These are phyloP conservation scores for Boletus semigastroideus DNA, from an alignment of 1,284 basidiomycete genomes.

Conservation along the genomic window DNA sequence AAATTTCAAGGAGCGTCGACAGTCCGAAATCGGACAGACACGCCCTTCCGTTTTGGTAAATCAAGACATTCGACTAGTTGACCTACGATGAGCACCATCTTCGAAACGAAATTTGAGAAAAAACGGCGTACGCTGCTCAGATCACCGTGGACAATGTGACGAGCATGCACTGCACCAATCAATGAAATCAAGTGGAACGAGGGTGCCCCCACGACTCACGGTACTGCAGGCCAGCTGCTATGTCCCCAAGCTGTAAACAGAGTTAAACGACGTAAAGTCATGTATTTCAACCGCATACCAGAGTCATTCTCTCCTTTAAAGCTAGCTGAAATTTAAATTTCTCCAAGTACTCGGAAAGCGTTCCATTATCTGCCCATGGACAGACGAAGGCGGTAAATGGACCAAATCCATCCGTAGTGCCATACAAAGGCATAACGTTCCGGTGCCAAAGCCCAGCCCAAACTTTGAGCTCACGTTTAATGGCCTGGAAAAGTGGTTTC, in stretches of 20 bases:
- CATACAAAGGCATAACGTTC: conserved; percentile 42
- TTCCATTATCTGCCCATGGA: conserved; percentile 49
- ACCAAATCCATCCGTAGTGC: conserved; percentile 41
- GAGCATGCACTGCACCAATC: conserved; percentile 22
- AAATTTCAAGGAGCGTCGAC: conserved; percentile 28
- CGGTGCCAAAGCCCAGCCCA: conserved; percentile 43
- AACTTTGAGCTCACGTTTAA: conserved; percentile 40
- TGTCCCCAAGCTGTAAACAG: conserved; percentile 21
- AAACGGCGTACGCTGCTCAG: conserved; percentile 25
- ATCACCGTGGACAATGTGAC: conserved; percentile 25
- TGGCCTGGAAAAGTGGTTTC: conserved; percentile 26
- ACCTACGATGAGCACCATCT: conserved; percentile 1
- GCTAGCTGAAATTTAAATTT: conserved; percentile 10
- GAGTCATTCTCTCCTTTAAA: conserved; percentile 13
- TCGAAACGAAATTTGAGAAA: background rate
- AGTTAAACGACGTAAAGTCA: background rate
- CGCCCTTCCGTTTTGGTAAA: conserved; percentile 21
- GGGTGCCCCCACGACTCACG: conserved; percentile 10
- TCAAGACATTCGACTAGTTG: conserved; percentile 34
- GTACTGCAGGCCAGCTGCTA: conserved; percentile 24
- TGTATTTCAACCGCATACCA: conserved; percentile 11
- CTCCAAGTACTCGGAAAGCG: conserved; percentile 44
- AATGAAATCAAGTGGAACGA: background rate
- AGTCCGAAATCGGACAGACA: conserved; percentile 32
- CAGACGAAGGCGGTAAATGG: conserved; percentile 45